These are phyloP conservation scores for Phytophthora tubulina DNA, from an alignment of 352 stramenopile species.

Conservation along the genomic window DNA sequence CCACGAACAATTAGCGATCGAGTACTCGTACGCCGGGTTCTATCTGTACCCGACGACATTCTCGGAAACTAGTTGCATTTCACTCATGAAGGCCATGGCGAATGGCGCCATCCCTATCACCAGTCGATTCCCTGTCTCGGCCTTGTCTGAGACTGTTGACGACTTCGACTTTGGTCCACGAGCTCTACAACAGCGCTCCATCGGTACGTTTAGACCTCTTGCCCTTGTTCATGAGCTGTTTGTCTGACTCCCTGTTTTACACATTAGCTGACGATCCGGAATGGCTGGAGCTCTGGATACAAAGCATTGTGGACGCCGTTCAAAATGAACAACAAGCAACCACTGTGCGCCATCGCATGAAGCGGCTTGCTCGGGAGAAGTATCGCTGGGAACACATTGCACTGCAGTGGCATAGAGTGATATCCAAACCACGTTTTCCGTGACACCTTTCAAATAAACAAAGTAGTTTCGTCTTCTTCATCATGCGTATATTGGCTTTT, in stretches of 20 bases:
- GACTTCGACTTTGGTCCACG: slow-evolving; percentile 82
- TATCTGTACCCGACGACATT: slow-evolving; percentile 92
- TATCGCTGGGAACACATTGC: slow-evolving; percentile 71
- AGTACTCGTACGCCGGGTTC: slow-evolving; percentile 85
- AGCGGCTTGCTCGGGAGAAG: slow-evolving; percentile 57
- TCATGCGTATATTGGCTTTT: slow-evolving; percentile 35
- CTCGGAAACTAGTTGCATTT: slow-evolving; percentile 92
- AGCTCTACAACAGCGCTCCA: slow-evolving; percentile 23
- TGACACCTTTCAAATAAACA: slow-evolving; percentile 15
- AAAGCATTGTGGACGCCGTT: slow-evolving; percentile 56
- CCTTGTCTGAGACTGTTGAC: slow-evolving; percentile 68
- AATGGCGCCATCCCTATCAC: slow-evolving; percentile 92
- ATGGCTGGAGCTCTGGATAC: slow-evolving; percentile 67
- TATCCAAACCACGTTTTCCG: slow-evolving; percentile 36
- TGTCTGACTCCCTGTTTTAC: not conserved
- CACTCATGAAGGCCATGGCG: slow-evolving; percentile 94
- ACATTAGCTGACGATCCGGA: slow-evolving; percentile 37
- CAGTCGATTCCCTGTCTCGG: slow-evolving; percentile 70
- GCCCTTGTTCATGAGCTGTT: not conserved
- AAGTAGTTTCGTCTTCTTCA: slow-evolving; percentile 12
- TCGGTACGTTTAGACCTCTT: slow-evolving; percentile 27
- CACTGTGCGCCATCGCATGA: slow-evolving; percentile 60
- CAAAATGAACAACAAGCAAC: slow-evolving; percentile 35
- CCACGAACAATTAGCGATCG: slow-evolving; percentile 72
- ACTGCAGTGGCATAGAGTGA: slow-evolving; percentile 60